phyloP scores from a whole-genome alignment of 768 basidiomycete genomes.

The Gloeopeniophorella convolvens region DNA sequence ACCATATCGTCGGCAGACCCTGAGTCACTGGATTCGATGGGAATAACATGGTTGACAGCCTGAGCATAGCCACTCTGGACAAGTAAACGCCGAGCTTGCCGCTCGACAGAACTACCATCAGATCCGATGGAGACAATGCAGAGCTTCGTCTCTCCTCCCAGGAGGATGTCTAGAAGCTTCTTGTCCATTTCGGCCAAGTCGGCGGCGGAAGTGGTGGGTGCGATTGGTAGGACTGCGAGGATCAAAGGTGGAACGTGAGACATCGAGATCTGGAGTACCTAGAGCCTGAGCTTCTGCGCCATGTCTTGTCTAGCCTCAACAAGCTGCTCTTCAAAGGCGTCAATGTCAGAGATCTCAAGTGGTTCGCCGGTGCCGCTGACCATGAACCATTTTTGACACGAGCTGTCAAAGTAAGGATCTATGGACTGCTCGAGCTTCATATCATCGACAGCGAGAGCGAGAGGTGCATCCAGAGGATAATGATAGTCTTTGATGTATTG shows the following conservation, averaged over 20 bases:
- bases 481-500: constrained; percentile 19
- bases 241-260: constrained; percentile 32
- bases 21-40: too few relatives aligned
- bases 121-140: constrained; percentile 29
- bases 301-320: constrained; percentile 8
- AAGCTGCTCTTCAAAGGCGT: constrained; percentile 19
- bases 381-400: constrained; percentile 21
- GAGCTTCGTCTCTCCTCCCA: constrained; percentile 17
- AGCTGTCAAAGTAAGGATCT: constrained; percentile 25
- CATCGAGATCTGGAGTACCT: constrained; percentile 28
- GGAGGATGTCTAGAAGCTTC: constrained; percentile 25
- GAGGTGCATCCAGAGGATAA: constrained; percentile 21
- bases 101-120: constrained; percentile 32
- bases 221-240: constrained; percentile 30
- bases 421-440: constrained; percentile 29
- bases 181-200: constrained; percentile 15
- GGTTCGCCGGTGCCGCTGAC: constrained; percentile 25
- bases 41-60: neutral
- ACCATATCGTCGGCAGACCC: too few relatives aligned
- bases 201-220: constrained; percentile 19
- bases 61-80: neutral
- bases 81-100: constrained; percentile 24
- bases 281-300: constrained; percentile 32
- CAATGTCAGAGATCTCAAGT: constrained; percentile 22
- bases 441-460: constrained; percentile 31